Percentiles rank a stretch among this genome's conserved stretches.
Conservation (phyloP, 257 asterid species). For the Penstemon eatonii region DNA sequence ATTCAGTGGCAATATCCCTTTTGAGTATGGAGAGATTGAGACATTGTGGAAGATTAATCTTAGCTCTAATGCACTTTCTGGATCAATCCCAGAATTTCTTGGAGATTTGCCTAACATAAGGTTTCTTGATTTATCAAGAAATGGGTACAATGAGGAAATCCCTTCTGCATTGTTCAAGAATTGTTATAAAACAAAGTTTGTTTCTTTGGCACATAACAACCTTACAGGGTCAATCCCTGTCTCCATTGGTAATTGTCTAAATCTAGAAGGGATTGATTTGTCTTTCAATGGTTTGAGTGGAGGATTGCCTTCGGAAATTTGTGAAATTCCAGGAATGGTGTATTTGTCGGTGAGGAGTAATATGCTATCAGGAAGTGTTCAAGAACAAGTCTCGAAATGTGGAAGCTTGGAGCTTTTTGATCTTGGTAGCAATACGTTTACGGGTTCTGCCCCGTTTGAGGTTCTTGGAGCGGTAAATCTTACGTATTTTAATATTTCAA, state of each 20-base stretch:
- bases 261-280: conserved; percentile 89
- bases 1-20: conserved; percentile 71
- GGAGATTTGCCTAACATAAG: conserved; percentile 76
- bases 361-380: conserved; percentile 67
- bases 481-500: conserved; percentile 61
- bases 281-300: conserved; percentile 72
- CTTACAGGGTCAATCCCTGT: conserved; percentile 78
- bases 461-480: conserved; percentile 50
- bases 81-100: conserved; percentile 79
- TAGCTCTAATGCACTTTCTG: conserved; percentile 90
- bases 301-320: conserved; percentile 59
- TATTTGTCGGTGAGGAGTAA: conserved; percentile 82
- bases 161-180: conserved; percentile 74
- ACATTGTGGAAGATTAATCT: conserved; percentile 84
- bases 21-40: conserved; percentile 61
- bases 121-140: conserved; percentile 87
- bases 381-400: conserved; percentile 51
- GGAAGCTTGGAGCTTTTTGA: conserved; percentile 75
- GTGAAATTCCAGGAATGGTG: conserved; percentile 52
- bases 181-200: conserved; percentile 61
- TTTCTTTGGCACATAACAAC: conserved; percentile 69
- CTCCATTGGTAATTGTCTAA: conserved; percentile 61
- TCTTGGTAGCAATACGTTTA: conserved; percentile 74
- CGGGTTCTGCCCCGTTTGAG: conserved; percentile 64
- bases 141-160: conserved; percentile 62